phyloP scores from a whole-genome alignment of 2,329 filamentous ascomycete species.

The Dichotomopilus funicola region DNA sequence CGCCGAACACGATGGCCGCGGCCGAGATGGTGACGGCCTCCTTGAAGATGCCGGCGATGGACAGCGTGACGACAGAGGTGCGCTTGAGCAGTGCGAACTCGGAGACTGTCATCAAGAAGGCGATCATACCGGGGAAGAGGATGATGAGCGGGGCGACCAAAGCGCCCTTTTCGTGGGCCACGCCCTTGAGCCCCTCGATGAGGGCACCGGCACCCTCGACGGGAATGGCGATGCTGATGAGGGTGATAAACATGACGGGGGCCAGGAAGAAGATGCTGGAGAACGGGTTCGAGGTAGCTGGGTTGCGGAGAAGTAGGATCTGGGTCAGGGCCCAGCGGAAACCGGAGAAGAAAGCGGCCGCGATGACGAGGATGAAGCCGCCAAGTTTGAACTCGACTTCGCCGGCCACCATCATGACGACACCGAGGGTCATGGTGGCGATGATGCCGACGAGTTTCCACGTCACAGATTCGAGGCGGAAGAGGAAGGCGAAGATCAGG shows the following conservation, averaged over 20 bases:
- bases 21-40: conserved; percentile 94
- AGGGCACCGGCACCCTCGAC: conserved; percentile 74
- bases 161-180: conserved; percentile 62
- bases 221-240: conserved; percentile 74
- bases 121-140: conserved; percentile 82
- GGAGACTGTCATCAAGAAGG: conserved; percentile 93
- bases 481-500: conserved; percentile 88
- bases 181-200: conserved; percentile 53
- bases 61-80: conserved; percentile 90
- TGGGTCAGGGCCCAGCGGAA: conserved; percentile 99
- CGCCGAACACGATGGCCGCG: conserved; percentile 81
- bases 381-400: conserved; percentile 82
- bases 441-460: conserved; percentile 83
- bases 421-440: conserved; percentile 81
- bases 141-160: conserved; percentile 64
- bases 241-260: conserved; percentile 85
- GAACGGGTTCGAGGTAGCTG: conserved; percentile 92
- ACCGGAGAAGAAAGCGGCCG: conserved; percentile 88
- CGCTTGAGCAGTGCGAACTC: conserved; percentile 94
- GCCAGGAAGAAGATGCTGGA: conserved; percentile 97
- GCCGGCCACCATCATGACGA: conserved; percentile 97
- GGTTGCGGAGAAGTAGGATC: conserved; percentile 87
- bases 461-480: conserved; percentile 82
- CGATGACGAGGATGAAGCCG: conserved; percentile 88
- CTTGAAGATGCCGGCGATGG: conserved; percentile 97